phyloP scores from a whole-genome alignment of 2,329 filamentous ascomycete species.

The Cercospora sesami region DNA sequence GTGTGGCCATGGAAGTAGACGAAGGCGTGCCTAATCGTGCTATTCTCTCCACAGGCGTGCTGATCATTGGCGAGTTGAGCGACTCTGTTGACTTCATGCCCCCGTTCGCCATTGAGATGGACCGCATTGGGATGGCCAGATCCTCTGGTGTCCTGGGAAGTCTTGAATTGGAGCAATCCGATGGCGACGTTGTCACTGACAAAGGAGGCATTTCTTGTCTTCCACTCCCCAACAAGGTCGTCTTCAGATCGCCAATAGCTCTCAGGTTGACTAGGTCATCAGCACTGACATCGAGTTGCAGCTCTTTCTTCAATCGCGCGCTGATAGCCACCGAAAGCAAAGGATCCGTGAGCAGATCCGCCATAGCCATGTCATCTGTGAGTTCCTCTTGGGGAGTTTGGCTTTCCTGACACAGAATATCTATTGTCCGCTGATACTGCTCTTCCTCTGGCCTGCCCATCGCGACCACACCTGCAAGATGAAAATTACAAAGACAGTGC shows the following conservation, averaged over 20 bases:
- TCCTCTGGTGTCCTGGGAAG: neutral
- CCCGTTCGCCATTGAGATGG: neutral
- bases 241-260: slow-evolving; percentile 11
- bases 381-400: slow-evolving; percentile 6
- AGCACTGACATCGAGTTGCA: slow-evolving; percentile 6
- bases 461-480: neutral
- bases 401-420: slow-evolving; percentile 11
- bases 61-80: neutral
- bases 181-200: neutral
- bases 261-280: slow-evolving; percentile 12
- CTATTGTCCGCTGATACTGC: slow-evolving; percentile 14
- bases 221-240: slow-evolving; percentile 4
- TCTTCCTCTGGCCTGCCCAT: neutral
- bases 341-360: slow-evolving; percentile 12
- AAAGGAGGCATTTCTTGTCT: neutral
- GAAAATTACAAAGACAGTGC: neutral
- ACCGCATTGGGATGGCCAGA: neutral
- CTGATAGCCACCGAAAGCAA: slow-evolving; percentile 11
- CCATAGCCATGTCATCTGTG: slow-evolving; percentile 10
- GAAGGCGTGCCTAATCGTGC: neutral
- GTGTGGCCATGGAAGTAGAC: slow-evolving; percentile 7
- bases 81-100: neutral
- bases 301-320: slow-evolving; percentile 7
- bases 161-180: neutral
- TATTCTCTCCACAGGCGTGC: neutral